Percentiles rank a stretch among this genome's conserved stretches.
Evolutionary conservation across 495 filamentous ascomycete genomes (phyloP).

Genomic region (Penicillium herquei): DNA sequence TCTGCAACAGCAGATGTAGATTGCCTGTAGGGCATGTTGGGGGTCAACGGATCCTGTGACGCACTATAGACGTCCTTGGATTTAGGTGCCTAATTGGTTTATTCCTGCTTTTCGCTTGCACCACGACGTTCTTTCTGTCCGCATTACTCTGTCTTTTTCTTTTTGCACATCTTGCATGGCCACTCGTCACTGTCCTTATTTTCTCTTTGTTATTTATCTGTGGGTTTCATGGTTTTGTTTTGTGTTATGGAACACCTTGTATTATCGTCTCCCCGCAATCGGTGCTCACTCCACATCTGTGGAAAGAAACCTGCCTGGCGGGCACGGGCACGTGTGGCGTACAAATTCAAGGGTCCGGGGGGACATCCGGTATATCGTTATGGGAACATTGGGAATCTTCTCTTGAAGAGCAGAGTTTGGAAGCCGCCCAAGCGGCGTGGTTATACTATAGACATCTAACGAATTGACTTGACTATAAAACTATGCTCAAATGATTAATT

Average conservation of each 20-base stretch:
- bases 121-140: background rate
- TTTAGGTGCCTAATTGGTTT: slow-evolving; percentile 9
- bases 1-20: slow-evolving; percentile 48
- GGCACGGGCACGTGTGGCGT: slow-evolving; percentile 21
- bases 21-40: background rate
- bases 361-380: slow-evolving; percentile 7
- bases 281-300: slow-evolving; percentile 2
- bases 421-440: background rate
- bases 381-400: slow-evolving; percentile 5
- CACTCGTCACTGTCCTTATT: slow-evolving; percentile 1
- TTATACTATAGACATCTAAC: slow-evolving; percentile 23
- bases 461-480: slow-evolving; percentile 20
- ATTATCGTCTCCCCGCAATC: slow-evolving; percentile 13
- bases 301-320: slow-evolving; percentile 20
- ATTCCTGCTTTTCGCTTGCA: slow-evolving; percentile 3
- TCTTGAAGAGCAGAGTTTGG: background rate
- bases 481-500: background rate
- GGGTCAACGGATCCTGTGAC: background rate
- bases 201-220: slow-evolving; percentile 7
- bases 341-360: slow-evolving; percentile 8
- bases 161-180: slow-evolving; percentile 4
- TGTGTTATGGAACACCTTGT: slow-evolving; percentile 12
- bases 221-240: slow-evolving; percentile 6
- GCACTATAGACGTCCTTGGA: slow-evolving; percentile 3
- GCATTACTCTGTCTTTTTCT: background rate